phyloP scores from a whole-genome alignment of 225 moss, liverwort and hornwort species.

The Pleurozium schreberi region DNA sequence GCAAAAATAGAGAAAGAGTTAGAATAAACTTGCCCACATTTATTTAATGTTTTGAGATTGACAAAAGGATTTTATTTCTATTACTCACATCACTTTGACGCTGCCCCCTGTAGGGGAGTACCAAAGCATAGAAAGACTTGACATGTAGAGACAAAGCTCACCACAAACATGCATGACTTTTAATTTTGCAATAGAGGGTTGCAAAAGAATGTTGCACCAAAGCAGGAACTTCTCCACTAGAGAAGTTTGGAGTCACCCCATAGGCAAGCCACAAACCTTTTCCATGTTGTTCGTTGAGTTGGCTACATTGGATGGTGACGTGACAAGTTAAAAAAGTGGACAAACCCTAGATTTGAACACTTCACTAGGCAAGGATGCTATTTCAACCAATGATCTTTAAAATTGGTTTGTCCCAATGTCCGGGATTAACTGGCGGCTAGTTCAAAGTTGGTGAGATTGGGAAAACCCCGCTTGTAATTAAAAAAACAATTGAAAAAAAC shows the following conservation, averaged over 20 bases:
- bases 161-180: neutral
- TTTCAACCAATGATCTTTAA: neutral
- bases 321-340: neutral
- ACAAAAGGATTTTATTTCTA: neutral
- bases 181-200: neutral
- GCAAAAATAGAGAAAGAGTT: neutral
- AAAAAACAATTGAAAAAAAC: too few relatives aligned
- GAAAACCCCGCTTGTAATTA: too few relatives aligned
- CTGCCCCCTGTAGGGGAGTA: neutral
- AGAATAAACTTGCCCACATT: neutral
- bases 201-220: neutral
- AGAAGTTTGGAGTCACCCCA: rapidly evolving
- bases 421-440: too few relatives aligned
- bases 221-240: neutral
- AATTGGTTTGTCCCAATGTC: too few relatives aligned
- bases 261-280: neutral
- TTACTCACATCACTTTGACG: neutral
- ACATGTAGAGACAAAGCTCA: neutral
- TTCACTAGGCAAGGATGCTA: neutral
- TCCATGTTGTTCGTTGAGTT: neutral
- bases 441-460: too few relatives aligned
- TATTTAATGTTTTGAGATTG: neutral
- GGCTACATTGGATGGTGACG: neutral
- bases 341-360: neutral
- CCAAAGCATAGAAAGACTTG: neutral